Conservation (phyloP, 2,329 filamentous ascomycete species). For the Aspergillus transmontanensis region DNA sequence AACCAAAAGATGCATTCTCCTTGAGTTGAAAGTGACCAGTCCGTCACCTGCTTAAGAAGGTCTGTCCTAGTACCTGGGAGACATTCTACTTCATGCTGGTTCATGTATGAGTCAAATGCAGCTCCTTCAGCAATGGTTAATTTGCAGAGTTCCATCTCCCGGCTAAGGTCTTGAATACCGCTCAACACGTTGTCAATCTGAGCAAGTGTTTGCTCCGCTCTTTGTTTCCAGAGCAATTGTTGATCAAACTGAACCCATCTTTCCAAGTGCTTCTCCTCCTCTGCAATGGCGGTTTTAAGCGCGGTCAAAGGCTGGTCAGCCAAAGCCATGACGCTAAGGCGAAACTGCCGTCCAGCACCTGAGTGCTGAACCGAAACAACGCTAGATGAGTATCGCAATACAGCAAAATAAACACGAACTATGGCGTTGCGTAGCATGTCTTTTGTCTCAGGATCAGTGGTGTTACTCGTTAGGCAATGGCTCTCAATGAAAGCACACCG, state of each 20-base stretch:
- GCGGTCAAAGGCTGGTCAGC: neutral
- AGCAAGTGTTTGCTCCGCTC: neutral
- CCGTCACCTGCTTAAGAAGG: slow-evolving; percentile 21
- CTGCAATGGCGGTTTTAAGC: neutral
- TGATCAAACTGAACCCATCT: neutral
- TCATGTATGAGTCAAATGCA: slow-evolving; percentile 20
- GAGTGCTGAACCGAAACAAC: neutral
- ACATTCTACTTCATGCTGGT: slow-evolving; percentile 21
- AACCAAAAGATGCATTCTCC: slow-evolving; percentile 33
- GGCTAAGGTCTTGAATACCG: neutral
- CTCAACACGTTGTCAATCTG: neutral
- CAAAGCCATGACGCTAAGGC: neutral
- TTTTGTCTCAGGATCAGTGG: neutral
- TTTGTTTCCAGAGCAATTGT: neutral
- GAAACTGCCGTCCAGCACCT: neutral
- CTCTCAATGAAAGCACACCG: neutral
- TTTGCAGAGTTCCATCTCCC: neutral
- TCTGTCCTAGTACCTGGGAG: slow-evolving; percentile 25
- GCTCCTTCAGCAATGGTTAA: neutral
- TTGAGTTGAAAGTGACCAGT: slow-evolving; percentile 20
- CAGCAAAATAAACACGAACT: neutral
- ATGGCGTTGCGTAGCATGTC: neutral
- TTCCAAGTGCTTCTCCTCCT: neutral
- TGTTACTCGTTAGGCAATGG: neutral
- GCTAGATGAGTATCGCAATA: neutral